Percentiles rank a stretch among this genome's conserved stretches.
Evolutionary conservation across 2,329 filamentous ascomycete genomes (phyloP).

Genomic region (Periconia digitata): DNA sequence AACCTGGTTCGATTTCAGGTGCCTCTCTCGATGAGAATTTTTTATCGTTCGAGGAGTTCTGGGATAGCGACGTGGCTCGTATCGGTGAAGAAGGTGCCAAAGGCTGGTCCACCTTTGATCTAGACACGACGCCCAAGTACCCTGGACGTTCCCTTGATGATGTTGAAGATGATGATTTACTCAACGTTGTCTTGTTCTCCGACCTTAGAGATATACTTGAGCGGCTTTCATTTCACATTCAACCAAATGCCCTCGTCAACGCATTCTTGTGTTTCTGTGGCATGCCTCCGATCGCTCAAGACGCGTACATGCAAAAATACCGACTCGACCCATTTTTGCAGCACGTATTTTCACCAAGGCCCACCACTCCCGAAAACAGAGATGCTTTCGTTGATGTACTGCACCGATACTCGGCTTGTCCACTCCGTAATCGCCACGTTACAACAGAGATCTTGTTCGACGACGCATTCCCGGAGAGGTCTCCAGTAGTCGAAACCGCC

Average conservation of each 20-base stretch:
- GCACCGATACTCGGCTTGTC: slow-evolving; percentile 11
- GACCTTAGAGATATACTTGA: slow-evolving; percentile 70
- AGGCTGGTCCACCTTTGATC: slow-evolving; percentile 66
- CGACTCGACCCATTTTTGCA: slow-evolving; percentile 58
- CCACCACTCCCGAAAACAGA: slow-evolving; percentile 10
- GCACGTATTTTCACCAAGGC: slow-evolving; percentile 18
- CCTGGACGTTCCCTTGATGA: slow-evolving; percentile 78
- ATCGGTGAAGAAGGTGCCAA: slow-evolving; percentile 72
- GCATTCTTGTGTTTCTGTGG: slow-evolving; percentile 58
- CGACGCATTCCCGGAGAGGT: slow-evolving; percentile 18
- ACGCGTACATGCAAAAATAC: slow-evolving; percentile 38
- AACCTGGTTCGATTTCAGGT: slow-evolving; percentile 45
- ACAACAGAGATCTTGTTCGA: slow-evolving; percentile 30
- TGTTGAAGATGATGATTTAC: slow-evolving; percentile 76
- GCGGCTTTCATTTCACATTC: slow-evolving; percentile 34
- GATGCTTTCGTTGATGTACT: slow-evolving; percentile 7
- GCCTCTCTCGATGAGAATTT: background rate
- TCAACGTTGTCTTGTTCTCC: slow-evolving; percentile 75
- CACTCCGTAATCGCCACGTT: slow-evolving; percentile 19
- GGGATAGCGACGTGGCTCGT: slow-evolving; percentile 80
- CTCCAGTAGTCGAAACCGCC: slow-evolving; percentile 9
- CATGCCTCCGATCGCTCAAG: slow-evolving; percentile 53
- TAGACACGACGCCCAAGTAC: slow-evolving; percentile 45
- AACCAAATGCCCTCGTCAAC: slow-evolving; percentile 60
- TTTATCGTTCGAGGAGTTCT: slow-evolving; percentile 67